Evolutionary conservation across 164 flowering plant species (phyloP), one percentile per base, ranked within the genome.

Genomic region (Nymphaea thermarum): DNA sequence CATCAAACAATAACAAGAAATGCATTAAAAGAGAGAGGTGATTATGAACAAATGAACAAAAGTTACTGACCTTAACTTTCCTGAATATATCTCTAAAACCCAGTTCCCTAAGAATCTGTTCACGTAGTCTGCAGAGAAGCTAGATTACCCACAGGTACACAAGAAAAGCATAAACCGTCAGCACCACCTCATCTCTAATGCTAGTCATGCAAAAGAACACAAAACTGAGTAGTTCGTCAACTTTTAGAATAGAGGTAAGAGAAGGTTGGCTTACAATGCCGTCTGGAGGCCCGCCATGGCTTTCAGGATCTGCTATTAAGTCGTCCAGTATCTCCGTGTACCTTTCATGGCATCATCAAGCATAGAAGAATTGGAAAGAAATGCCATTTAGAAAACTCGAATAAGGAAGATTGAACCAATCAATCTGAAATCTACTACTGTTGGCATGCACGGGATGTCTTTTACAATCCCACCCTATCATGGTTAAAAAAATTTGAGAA

Each of bases 281-380:
- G 80, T 94, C 96, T 67, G 98, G 99, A n/a, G 99, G 98, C 7
- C 98, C 99, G 44, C 92, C 96, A 79, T 92, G 98, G 80, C 89
- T 85, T 75, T 91, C 94, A 60, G 99, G 99, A 74, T 94, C 99
- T 70, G 82, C 91, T 79, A 85, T 94, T 42, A 88, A 67, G 80
- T 90, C 99, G 71, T 94, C 96, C 15, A 94, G 85, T 68, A 94
- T 84, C 62, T 83, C 87, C 44, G 84, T 70, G 71, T 90, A 94
- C 84, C 99, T 94, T 76, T 67, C 3, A 10, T 7, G n/a, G 8
- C 63, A 61, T n/a, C 6, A n/a, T n/a, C 8, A 61, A 8, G 6
- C 42, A 61, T 10, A 61, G 16, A n/a, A 61, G 36, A 61, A 61
- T 61, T 36, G 42, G 42, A 61, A 7, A 36, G 36, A 61, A n/a